These are phyloP conservation scores for Vitis vinifera DNA, from an alignment of 164 flowering plant species.

Conservation along the genomic window ASM3070453v1 NC_081805.1:5894501-5895000, in stretches of 20 bases:
- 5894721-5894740: constrained; percentile 14
- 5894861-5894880: not conserved
- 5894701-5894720: too few relatives aligned
- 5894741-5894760: not conserved
- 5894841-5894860: constrained; percentile 34
- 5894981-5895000: not conserved
- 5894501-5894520: constrained; percentile 21
- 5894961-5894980: constrained; percentile 17
- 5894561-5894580: too few relatives aligned
- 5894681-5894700: too few relatives aligned
- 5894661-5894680: too few relatives aligned
- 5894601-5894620: not conserved
- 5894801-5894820: not conserved
- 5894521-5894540: constrained; percentile 35
- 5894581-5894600: not conserved
- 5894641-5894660: too few relatives aligned
- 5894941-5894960: constrained; percentile 8
- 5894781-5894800: not conserved
- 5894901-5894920: too few relatives aligned
- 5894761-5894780: not conserved
- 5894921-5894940: not conserved
- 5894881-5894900: not conserved
- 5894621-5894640: not conserved
- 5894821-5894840: constrained; percentile 24
- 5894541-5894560: constrained; percentile 54